Conservation (phyloP, 225 moss, liverwort and hornwort genomes). For the Pseudoscleropodium purum region DNA sequence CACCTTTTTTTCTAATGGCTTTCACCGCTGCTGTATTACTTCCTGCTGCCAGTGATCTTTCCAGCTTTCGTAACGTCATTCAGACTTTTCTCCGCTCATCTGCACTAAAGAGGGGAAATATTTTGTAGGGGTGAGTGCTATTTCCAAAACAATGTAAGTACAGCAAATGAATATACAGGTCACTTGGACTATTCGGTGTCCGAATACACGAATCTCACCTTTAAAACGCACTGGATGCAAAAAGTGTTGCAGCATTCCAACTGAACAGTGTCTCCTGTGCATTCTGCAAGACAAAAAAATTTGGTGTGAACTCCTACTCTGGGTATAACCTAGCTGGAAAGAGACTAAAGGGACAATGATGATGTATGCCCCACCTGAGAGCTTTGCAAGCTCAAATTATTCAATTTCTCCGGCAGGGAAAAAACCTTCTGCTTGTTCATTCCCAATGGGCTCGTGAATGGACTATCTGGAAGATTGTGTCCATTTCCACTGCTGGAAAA, state of each 20-base stretch:
- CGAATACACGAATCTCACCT: constrained; percentile 9
- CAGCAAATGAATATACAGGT: background rate
- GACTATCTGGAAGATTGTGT: constrained; percentile 88
- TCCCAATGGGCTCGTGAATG: constrained; percentile 86
- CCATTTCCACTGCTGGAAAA: constrained; percentile 44
- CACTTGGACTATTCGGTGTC: background rate
- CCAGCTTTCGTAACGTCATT: constrained; percentile 7
- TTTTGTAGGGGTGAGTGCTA: background rate
- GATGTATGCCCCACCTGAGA: constrained; percentile 49
- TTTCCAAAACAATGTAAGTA: background rate
- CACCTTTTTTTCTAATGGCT: background rate
- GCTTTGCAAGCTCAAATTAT: constrained; percentile 76
- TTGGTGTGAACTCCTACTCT: background rate
- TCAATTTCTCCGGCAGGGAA: constrained; percentile 83
- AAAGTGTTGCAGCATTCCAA: constrained; percentile 80
- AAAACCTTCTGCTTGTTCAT: constrained; percentile 75
- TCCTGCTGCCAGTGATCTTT: constrained; percentile 5
- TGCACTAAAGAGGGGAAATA: background rate
- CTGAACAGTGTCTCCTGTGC: constrained; percentile 54
- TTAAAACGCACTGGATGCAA: constrained; percentile 98
- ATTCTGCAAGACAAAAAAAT: constrained; percentile 15
- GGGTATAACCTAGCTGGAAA: background rate
- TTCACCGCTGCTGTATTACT: constrained; percentile 10
- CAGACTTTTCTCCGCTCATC: constrained; percentile 23
- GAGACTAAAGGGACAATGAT: background rate